Conservation (phyloP, 2,329 filamentous ascomycete species). For the Colletotrichum sp. region DNA sequence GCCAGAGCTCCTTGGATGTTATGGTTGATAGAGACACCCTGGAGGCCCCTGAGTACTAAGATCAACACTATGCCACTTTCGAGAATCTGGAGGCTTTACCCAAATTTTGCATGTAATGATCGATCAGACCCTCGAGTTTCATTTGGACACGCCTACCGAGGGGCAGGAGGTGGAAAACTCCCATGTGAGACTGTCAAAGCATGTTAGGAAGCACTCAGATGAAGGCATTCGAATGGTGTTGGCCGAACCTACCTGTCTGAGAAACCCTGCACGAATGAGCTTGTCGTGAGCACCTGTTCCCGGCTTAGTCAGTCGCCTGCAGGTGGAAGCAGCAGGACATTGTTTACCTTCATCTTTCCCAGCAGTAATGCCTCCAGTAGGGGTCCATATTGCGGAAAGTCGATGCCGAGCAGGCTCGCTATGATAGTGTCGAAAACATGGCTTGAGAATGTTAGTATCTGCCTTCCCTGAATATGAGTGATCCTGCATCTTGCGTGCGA, state of each 20-base stretch:
- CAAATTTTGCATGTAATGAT: conserved; percentile 83
- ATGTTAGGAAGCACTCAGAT: neutral
- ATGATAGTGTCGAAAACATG: neutral
- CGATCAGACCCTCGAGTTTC: conserved; percentile 85
- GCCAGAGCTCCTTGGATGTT: conserved; percentile 85
- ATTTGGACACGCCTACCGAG: conserved; percentile 86
- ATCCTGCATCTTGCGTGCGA: neutral
- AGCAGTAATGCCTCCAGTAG: conserved; percentile 71
- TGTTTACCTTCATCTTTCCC: conserved; percentile 57
- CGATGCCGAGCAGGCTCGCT: conserved; percentile 35
- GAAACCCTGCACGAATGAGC: conserved; percentile 73
- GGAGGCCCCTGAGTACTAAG: conserved; percentile 66
- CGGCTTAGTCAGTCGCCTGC: conserved; percentile 25
- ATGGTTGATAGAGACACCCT: conserved; percentile 84
- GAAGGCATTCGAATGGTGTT: neutral
- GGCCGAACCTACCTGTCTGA: conserved; percentile 66
- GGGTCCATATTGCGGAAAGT: conserved; percentile 80
- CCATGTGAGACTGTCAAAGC: conserved; percentile 73
- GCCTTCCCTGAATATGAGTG: neutral
- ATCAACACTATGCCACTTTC: neutral
- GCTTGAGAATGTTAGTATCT: neutral
- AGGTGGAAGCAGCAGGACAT: neutral
- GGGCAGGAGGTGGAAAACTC: conserved; percentile 91
- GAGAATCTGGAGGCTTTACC: conserved; percentile 47
- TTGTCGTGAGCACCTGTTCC: conserved; percentile 66